Evolutionary conservation across 1,284 basidiomycete genomes (phyloP).

Genomic region (Cystobasidiaceae sp.): DNA sequence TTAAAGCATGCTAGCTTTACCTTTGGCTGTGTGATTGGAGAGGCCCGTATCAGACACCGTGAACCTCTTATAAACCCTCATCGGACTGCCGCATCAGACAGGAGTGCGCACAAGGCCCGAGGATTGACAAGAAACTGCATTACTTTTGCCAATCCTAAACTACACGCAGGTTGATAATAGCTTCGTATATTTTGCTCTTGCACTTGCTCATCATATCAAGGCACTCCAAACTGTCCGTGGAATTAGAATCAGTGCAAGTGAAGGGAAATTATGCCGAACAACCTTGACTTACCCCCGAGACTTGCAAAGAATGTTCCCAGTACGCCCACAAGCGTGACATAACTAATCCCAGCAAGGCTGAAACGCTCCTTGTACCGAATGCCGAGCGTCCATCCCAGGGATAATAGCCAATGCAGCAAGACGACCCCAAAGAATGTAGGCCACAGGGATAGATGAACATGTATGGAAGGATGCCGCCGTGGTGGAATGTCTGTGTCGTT

Average conservation of each 20-base stretch:
- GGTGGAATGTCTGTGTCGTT: background rate
- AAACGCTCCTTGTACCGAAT: background rate
- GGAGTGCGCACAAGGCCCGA: no score
- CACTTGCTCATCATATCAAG: background rate
- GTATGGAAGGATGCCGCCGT: constrained; percentile 5
- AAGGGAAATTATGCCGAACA: background rate
- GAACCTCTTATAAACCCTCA: no score
- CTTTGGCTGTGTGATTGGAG: no score
- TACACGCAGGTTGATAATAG: background rate
- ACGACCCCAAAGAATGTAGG: constrained; percentile 24
- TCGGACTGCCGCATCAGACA: no score
- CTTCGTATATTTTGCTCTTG: background rate
- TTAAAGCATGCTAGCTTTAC: no score
- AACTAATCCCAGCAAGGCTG: constrained; percentile 22
- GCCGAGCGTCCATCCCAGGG: constrained; percentile 13
- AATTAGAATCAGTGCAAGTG: background rate
- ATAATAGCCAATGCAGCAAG: constrained; percentile 12
- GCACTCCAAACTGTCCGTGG: constrained; percentile 12
- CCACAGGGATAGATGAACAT: constrained; percentile 5
- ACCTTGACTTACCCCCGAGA: constrained; percentile 12
- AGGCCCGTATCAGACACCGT: no score
- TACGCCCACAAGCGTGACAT: constrained; percentile 16
- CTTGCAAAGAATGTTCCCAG: constrained; percentile 24
- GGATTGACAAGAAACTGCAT: no score
- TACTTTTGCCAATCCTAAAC: no score